Percentiles rank a stretch among this genome's conserved stretches.
These are phyloP conservation scores for Chrysanthemum lavandulifolium DNA, from an alignment of 129 eudicot genomes.

Conservation along the genomic window DNA sequence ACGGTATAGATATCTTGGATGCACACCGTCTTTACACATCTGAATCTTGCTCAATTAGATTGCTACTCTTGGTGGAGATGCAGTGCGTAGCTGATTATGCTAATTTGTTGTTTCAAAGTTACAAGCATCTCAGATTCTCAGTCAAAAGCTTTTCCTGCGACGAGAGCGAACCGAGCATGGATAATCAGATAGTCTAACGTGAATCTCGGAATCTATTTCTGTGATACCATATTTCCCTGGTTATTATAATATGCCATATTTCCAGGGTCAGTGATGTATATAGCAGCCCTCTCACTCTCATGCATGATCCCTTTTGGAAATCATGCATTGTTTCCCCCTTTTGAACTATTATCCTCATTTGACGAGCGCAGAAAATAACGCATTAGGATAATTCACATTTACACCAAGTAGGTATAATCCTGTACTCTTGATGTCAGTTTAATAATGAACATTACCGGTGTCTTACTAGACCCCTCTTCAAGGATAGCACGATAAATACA, in stretches of 20 bases:
- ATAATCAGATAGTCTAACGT: neutral
- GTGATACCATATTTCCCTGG: neutral
- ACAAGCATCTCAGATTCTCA: too few species aligned
- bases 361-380: neutral
- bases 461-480: neutral
- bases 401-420: neutral
- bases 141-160: too few species aligned
- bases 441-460: constrained; percentile 11
- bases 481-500: neutral
- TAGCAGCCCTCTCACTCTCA: constrained; percentile 4
- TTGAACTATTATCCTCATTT: too few species aligned
- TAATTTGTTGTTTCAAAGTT: too few species aligned
- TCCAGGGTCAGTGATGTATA: neutral
- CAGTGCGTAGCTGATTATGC: too few species aligned
- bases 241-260: neutral
- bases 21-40: too few species aligned
- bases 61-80: too few species aligned
- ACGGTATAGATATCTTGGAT: too few species aligned
- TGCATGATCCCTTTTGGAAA: neutral
- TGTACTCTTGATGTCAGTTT: neutral
- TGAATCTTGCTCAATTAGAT: too few species aligned
- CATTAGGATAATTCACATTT: constrained; percentile 7
- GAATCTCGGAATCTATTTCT: neutral
- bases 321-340: neutral
- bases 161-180: too few species aligned